Percentiles rank a stretch among this genome's conserved stretches.
These are phyloP conservation scores for Dillenia suffruticosa DNA, from an alignment of 164 flowering plant species.

Conservation along the genomic window DNA sequence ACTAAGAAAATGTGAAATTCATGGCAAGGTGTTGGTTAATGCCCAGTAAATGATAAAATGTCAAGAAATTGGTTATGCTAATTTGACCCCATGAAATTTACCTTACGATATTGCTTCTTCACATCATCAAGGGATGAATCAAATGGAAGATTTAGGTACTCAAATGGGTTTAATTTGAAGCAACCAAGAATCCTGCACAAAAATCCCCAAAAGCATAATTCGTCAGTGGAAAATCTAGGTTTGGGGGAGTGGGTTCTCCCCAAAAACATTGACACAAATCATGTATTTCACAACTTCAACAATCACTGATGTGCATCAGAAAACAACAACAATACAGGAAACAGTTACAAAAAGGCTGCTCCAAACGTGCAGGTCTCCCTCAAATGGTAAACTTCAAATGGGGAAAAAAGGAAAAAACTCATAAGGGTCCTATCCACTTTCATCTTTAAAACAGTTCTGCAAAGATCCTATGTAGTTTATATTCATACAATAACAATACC, in stretches of 20 bases:
- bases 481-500: no score
- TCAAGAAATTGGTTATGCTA: not conserved
- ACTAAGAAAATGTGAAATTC: conserved; percentile 30
- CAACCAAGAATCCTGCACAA: conserved; percentile 84
- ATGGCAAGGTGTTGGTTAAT: conserved; percentile 5
- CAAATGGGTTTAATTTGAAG: conserved; percentile 94
- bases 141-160: conserved; percentile 78
- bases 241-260: no score
- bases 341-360: conserved; percentile 1
- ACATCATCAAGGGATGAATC: conserved; percentile 70
- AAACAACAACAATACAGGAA: not conserved
- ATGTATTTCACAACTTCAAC: conserved; percentile 1
- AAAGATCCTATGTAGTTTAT: no score
- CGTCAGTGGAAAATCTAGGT: no score
- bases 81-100: conserved; percentile 15
- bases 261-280: not conserved
- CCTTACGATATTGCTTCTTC: conserved; percentile 96
- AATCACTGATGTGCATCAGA: no score
- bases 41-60: not conserved
- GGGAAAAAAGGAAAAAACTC: not conserved
- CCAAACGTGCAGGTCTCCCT: conserved; percentile 2
- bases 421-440: not conserved
- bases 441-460: no score
- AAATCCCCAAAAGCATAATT: not conserved
- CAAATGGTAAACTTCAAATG: not conserved